Base-by-base conservation (phyloP, 768 basidiomycete species). In the Termitomyces bulborhizus region DNA sequence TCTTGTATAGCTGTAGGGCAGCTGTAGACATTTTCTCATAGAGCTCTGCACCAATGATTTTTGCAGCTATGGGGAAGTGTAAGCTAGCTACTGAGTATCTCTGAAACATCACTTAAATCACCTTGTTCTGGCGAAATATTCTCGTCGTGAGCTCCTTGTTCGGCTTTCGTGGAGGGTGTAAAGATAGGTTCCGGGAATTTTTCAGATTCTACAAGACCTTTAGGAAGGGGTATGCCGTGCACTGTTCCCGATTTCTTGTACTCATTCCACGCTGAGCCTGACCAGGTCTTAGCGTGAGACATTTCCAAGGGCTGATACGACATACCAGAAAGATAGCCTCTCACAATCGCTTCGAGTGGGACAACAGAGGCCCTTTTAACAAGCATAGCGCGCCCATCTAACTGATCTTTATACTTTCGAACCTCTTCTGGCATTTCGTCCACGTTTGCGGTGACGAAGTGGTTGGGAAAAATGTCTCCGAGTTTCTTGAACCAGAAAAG, bases 151-250 rank as follows among this genome's bases (percentile, higher is more conserved):
- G 80, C 77, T 1, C 97, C 97, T 63, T 88, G 85, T 53, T 93
- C 93, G 1, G 96, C 97, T 68, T 99, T 98, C 6, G 97, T 98
- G 0, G 93, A 96, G 0, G 97, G 97, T 0, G 97, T 99, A 68
- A 99, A 95, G 29, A 98, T 71, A 1, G 95, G 90, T 56, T 85
- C 73, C 0, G 86, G 81, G 21, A 99, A 73, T 65, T 88, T 85
- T 61, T 91, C 80, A 0, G 89, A 91, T 74, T 99, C 95, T n/a
- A 83, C 75, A 50, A 97, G 73, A 8, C 86, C 91, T 5, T 77
- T 69, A 0, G 90, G 87, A 48, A 97, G 73, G 7, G 74, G 65
- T 27, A 97, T 91, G 1, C 90, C 90, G 62, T 98, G 96, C 4
- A 96, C 87, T 0, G 93, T 98, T 46, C 88, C 84, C 0, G 76